Base-by-base conservation (phyloP, 2,329 filamentous ascomycete species). In the Fusarium brevicatenulatum region DNA sequence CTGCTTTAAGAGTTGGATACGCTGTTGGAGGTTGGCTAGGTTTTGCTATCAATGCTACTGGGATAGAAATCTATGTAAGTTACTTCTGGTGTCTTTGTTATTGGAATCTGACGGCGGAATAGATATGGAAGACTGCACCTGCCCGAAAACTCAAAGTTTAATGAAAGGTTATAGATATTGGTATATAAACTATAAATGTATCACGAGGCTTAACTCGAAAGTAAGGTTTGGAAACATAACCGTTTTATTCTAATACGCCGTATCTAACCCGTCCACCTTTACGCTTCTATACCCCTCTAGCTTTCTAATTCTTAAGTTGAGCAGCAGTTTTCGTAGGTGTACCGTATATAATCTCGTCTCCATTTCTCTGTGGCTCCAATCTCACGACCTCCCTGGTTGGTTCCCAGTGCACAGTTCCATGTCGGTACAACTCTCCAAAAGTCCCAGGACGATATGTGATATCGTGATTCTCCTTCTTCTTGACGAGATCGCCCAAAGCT, bases 321-420 rank as follows among this genome's bases (percentile, higher is more conserved):
- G 25, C 15, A 19, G 43, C 68, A 16, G 64, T 57, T 6, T 32
- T 58, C 0, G 71, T 72, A 4, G 74, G 59, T 3, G 74, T 76
- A 4, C 63, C 75, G 3, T 57, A 37, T 21, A 77, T 77, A 10
- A 77, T 4, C 4, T 55, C 49, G 19, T 80, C 76, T 1, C 75
- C 73, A 5, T 56, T 73, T 6, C 49, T 47, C 30, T 76, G 75
- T 9, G 74, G 76, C n/a, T 59, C 30, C 50, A 81, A 32, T 12
- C 71, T 55, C 44, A 80, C 77, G 1, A 81, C 78, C 34, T 60
- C 56, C 12, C 77, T 74, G 1, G 66, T 78, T 6, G 80, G 62
- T 34, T 76, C 73, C 81, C 80, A 82, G n/a, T 81, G 73, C 13
- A 82, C 76, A 0, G 79, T 82, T 1, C 80, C 81, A 37, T 81